Conservation (phyloP, 164 flowering plant genomes). For the Vitis cinerea region DNA sequence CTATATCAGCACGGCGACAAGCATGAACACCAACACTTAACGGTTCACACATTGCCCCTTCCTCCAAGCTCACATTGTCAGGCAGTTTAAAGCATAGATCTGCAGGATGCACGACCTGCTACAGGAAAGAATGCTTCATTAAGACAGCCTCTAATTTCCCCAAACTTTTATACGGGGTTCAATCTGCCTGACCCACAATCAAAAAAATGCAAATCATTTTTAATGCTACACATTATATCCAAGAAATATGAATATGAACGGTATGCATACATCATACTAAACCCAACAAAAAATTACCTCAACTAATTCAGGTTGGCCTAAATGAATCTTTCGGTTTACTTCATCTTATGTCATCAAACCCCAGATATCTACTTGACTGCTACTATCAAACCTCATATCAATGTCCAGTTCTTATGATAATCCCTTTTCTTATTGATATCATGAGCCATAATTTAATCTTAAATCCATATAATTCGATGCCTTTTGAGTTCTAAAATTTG, state of each 20-base stretch:
- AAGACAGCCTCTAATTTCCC: background rate
- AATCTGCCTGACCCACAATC: no score
- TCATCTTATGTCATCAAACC: background rate
- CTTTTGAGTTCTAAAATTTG: no score
- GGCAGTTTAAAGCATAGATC: slow-evolving; percentile 89
- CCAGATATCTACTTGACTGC: background rate
- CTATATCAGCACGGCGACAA: slow-evolving; percentile 79
- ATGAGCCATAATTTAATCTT: background rate
- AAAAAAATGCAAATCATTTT: no score
- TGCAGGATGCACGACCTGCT: slow-evolving; percentile 88
- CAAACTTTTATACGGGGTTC: background rate
- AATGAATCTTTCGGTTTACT: background rate
- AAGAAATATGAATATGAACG: background rate
- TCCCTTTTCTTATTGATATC: background rate
- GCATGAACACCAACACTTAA: slow-evolving; percentile 95
- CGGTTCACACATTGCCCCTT: slow-evolving; percentile 99
- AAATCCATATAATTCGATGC: background rate
- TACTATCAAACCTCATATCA: background rate
- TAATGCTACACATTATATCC: background rate
- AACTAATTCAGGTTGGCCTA: no score
- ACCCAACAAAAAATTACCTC: no score
- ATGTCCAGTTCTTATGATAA: background rate
- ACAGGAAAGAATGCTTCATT: background rate
- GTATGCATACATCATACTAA: no score
- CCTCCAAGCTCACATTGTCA: slow-evolving; percentile 92